Evolutionary conservation across 257 asterid genomes (phyloP).

Genomic region (Solanum sitiens): DNA sequence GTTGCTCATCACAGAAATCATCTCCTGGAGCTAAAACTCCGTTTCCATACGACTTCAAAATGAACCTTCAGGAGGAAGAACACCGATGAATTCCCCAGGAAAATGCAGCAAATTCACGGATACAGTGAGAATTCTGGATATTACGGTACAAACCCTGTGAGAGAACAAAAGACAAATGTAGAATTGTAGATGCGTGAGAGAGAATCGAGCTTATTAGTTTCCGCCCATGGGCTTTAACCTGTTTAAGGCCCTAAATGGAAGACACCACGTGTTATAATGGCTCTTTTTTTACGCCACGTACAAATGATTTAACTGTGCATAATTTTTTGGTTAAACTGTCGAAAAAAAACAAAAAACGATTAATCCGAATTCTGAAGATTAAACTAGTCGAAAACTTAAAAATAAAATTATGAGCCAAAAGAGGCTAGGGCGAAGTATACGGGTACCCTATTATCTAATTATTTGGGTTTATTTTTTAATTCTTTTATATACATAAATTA

Average conservation of each 20-base stretch:
- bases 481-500: too few relatives aligned
- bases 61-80: not conserved
- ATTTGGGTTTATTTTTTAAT: too few relatives aligned
- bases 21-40: not conserved
- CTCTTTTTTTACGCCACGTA: not conserved
- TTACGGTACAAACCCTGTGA: constrained; percentile 10
- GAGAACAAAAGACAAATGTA: not conserved
- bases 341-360: too few relatives aligned
- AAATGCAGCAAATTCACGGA: not conserved
- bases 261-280: not conserved
- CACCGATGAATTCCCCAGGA: not conserved
- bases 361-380: too few relatives aligned
- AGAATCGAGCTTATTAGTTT: not conserved
- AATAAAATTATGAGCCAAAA: too few relatives aligned
- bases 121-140: not conserved
- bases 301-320: not conserved
- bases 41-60: not conserved
- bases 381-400: too few relatives aligned
- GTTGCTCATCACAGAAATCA: constrained; percentile 24
- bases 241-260: not conserved
- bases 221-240: not conserved
- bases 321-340: not conserved
- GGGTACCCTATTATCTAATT: too few relatives aligned
- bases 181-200: not conserved
- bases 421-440: too few relatives aligned